Evolutionary conservation across 179 eudicot genomes (phyloP).

Genomic region (Drosera spatulata): DNA sequence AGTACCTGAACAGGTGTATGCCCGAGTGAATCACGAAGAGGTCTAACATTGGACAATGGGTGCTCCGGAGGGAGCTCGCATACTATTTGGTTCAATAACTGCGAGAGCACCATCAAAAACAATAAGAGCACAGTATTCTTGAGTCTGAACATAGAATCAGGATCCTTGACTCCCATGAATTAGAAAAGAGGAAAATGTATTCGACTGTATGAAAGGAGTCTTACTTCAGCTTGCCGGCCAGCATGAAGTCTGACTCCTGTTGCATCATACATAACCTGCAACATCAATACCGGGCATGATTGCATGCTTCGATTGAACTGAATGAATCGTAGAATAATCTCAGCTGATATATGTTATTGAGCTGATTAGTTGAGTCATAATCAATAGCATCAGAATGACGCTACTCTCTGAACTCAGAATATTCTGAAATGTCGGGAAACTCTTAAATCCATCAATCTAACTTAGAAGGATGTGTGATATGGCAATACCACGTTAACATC

Average conservation of each 20-base stretch:
- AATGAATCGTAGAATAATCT: too few species aligned
- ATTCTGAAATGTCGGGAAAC: too few species aligned
- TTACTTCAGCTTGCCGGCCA: constrained; percentile 69
- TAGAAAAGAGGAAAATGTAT: background rate
- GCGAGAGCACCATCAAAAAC: constrained; percentile 6
- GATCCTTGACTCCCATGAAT: too few species aligned
- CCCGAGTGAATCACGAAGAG: constrained; percentile 58
- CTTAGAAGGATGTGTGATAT: too few species aligned
- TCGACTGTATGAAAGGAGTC: constrained; percentile 2
- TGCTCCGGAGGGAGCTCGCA: constrained; percentile 56
- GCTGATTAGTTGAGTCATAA: background rate
- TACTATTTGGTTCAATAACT: constrained; percentile 57
- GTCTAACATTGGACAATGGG: constrained; percentile 44
- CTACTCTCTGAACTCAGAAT: too few species aligned
- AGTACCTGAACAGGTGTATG: constrained; percentile 51
- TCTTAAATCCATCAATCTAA: too few species aligned
- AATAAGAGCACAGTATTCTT: background rate
- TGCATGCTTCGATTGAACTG: background rate
- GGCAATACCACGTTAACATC: too few species aligned
- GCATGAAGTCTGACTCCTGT: constrained; percentile 63
- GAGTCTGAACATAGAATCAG: too few species aligned
- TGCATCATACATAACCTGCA: constrained; percentile 67
- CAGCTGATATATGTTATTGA: background rate
- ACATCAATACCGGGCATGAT: background rate
- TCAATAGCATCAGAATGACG: too few species aligned